A percentile compares a stretch with the other conserved stretches of the same genome.
Conservation (phyloP, 2,329 filamentous ascomycete species). For the Fusarium sterilihyphosum region DNA sequence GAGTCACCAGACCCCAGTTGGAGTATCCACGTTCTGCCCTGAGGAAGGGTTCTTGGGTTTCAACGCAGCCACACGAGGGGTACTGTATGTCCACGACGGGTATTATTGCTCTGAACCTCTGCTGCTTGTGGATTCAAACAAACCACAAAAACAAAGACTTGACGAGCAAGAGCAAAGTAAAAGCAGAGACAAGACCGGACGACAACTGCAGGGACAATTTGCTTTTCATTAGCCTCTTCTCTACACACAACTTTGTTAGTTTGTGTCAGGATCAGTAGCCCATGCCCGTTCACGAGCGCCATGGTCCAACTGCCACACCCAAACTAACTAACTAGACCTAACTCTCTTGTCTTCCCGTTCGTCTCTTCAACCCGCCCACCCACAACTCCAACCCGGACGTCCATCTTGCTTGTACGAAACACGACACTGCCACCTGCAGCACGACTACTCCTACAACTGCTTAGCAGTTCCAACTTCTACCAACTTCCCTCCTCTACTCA, state of each 20-base stretch:
- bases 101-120: background rate
- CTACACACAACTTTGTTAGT: slow-evolving; percentile 7
- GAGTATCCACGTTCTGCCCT: slow-evolving; percentile 42
- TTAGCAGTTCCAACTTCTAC: slow-evolving; percentile 24
- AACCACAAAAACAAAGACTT: slow-evolving; percentile 20
- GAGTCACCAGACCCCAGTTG: slow-evolving; percentile 42
- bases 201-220: slow-evolving; percentile 10
- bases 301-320: slow-evolving; percentile 42
- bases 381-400: slow-evolving; percentile 26
- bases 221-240: slow-evolving; percentile 23
- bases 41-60: slow-evolving; percentile 36
- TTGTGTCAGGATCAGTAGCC: slow-evolving; percentile 32
- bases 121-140: slow-evolving; percentile 11
- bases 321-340: slow-evolving; percentile 5
- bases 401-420: slow-evolving; percentile 28
- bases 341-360: slow-evolving; percentile 21
- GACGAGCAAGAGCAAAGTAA: background rate
- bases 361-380: slow-evolving; percentile 35
- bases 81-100: slow-evolving; percentile 12
- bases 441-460: slow-evolving; percentile 27
- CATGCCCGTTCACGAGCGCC: slow-evolving; percentile 30
- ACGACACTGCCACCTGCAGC: slow-evolving; percentile 26
- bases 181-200: slow-evolving; percentile 10
- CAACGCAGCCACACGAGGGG: slow-evolving; percentile 39
- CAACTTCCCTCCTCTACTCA: slow-evolving; percentile 14